Evolutionary conservation across 1,284 basidiomycete species (phyloP), one percentile per base, ranked within the genome.

Genomic region (Hemileia vastatrix): DNA sequence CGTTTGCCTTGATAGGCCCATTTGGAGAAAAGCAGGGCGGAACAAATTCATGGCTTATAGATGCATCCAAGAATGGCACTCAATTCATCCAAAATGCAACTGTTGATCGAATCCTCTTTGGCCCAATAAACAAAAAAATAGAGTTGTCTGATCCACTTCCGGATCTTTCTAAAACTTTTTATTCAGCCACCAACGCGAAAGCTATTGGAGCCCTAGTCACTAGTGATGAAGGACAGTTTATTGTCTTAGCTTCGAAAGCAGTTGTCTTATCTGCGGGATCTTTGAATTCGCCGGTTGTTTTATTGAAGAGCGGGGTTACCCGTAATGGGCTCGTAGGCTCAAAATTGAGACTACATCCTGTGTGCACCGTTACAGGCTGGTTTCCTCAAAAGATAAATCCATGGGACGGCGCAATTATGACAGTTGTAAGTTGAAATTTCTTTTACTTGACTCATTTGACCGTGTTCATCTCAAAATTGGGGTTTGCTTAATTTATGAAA

Each of bases 401-500:
- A 0, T 79, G 78, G 76, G 75, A 79, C 47, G 79, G 79, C 6
- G 70, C 76, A 21, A 72, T 79, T 67, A 74, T 80, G 62, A 80
- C 79, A 32, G 73, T 77, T 40, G 78, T 78, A 24, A 71, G 67
- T 51, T 73, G 72, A 47, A 69, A 24, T 66, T 2, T 3, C n/a
- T 21, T 47, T 32, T 23, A 24, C 6, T n/a, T 59, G 23, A 2
- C 13, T 13, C 13, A 49, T 18, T n/a, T 18, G 13, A 32, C 24
- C 15, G 23, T 24, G 2, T 11, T 21, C 21, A 19, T 15, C 11
- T 3, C 11, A 18, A 23, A 19, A 27, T 27, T 50, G 19, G 48
- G 11, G 47, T 8, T 49, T 8, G 8, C 19, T 6, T 8, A 8
- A 18, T 8, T 13, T 49, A 21, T 6, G 47, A 49, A 18, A 11